A percentile compares a stretch with the other conserved stretches of the same genome.
Evolutionary conservation across 257 asterid genomes (phyloP).

Genomic region (Solanum pimpinellifolium): DNA sequence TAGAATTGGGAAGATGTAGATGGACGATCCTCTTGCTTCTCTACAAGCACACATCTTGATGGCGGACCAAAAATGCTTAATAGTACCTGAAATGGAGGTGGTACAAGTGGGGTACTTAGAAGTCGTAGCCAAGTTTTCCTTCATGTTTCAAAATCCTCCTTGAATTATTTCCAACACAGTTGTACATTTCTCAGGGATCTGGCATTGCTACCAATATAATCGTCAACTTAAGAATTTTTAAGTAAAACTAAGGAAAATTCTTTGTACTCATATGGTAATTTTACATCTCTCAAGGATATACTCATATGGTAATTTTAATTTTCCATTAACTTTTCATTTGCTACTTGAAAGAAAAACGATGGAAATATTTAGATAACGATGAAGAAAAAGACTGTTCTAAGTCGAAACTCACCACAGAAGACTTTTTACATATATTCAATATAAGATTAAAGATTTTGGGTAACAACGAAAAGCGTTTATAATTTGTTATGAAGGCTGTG

Average conservation of each 20-base stretch:
- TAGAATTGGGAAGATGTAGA: constrained; percentile 74
- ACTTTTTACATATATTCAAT: neutral
- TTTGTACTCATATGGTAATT: neutral
- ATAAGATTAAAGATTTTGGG: neutral
- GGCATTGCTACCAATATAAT: neutral
- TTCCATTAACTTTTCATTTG: neutral
- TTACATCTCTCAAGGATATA: neutral
- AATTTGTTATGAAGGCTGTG: neutral
- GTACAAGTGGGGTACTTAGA: neutral
- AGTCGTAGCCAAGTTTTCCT: neutral
- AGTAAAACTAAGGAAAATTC: neutral
- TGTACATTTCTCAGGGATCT: neutral
- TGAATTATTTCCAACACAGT: neutral
- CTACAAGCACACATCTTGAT: constrained; percentile 76
- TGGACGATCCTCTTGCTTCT: constrained; percentile 93
- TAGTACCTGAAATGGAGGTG: constrained; percentile 44
- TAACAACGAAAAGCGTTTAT: neutral
- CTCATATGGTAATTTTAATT: neutral
- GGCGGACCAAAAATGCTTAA: constrained; percentile 98
- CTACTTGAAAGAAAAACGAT: neutral
- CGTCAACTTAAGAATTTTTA: neutral
- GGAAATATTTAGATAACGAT: neutral
- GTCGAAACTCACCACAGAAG: neutral
- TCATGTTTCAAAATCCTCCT: neutral
- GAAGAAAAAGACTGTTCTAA: neutral